Evolutionary conservation across 148 eudicot species (phyloP), one percentile per base, ranked within the genome.

Genomic region (Polygonum aviculare): DNA sequence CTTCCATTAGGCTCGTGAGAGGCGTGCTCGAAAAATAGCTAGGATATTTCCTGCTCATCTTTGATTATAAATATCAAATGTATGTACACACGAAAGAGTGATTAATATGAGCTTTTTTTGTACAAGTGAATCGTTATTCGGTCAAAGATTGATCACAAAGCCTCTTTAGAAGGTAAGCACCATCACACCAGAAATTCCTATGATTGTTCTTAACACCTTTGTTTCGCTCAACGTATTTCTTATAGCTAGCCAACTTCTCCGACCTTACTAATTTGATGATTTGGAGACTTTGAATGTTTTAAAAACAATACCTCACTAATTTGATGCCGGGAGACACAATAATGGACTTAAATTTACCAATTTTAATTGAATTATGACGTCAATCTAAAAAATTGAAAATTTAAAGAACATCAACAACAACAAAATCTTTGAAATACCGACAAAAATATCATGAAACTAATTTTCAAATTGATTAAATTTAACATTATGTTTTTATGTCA

Each of bases 101-200:
- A 39, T 3, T 39, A 39, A 39, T 39, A 26, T 26, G 74, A 16
- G 69, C 31, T 12, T 67, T 80, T 12, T 67, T 80, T 55, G 5
- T 84, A 63, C 65, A 86, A 76, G 80, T 88, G 85, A 50, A 82
- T 0, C 15, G 51, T 77, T 48, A 1, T 89, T 78, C 36, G 84
- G 62, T 89, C 90, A 83, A 12, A 88, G 8, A n/a, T 91, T 77
- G 26, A 93, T 80, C 22, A 77, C 84, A 4, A 78, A 51, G 0
- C 98, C 98, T 76, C 91, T 89, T 80, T 84, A 90, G 69, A 90
- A 84, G 7, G 96, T 90, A 36, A 90, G 87, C 5, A 93, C 39
- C 96, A 89, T 93, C 50, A 96, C 93, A 62, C 98, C 98, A 52
- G 82, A 75, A 2, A 93, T 84, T n/a, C 91, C 88, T 31, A 86